Evolutionary conservation across 805 yeast species (phyloP), one percentile per base, ranked within the genome.

Genomic region (Wickerhamia fluorescens): DNA sequence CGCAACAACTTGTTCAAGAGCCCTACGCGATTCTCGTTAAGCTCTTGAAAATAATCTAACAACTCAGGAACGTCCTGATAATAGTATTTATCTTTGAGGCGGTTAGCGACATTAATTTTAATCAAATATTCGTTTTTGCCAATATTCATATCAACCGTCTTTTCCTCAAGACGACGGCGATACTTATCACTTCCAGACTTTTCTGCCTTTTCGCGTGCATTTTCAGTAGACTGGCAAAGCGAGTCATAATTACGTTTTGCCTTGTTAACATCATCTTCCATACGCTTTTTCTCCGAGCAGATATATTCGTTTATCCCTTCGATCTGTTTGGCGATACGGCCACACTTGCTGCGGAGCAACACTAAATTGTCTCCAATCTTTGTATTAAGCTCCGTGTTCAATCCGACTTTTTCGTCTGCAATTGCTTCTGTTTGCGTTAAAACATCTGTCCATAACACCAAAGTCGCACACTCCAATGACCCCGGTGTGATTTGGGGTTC

Each of bases 41-140:
- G 59, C 42, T 79, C 84, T 59, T 92, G 98, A 42, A 78, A 58
- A 40, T 81, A 71, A 55, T 89, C 97, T 36, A 92, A 63, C 22
- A 85, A 56, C 53, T 88, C 96, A 0, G 98, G 98, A 15, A 87
- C 60, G 53, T 92, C 97, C 58, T 89, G 96, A 49, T 81, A 87
- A 53, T 67, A 88, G 58, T 76, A 87, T 55, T 92, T 92, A 54
- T 89, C 97, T 57, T 92, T 92, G 34, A 88, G 60, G 36, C 97
- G 69, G 56, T 92, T 92, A 30, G 95, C 92, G 16, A 84, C 73
- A 44, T 76, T 82, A 49, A 92, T 78, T 41, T 75, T 75, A 34
- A 92, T 71, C 41, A 92, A 57, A 53, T 92, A 92, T 17, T 70
- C 69, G 56, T 89, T 89, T 53, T 92, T 92, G n/a, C 79, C 75